Conservation (phyloP, 441 rosid species). For the Codiaeum variegatum region DNA sequence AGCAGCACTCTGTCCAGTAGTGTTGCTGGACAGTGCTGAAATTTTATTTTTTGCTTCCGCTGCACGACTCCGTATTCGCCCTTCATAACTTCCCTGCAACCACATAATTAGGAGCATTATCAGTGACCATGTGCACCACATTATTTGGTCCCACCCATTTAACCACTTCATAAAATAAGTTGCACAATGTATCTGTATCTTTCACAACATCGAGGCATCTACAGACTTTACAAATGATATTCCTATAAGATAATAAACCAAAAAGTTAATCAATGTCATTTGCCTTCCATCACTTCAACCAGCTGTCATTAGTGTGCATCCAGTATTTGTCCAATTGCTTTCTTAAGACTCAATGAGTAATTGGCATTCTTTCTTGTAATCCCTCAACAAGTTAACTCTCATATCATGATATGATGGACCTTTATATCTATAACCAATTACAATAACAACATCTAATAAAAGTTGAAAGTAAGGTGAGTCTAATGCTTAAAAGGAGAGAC, state of each 20-base stretch:
- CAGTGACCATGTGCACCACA: conserved; percentile 12
- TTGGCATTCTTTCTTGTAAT: not conserved
- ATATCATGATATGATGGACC: not conserved
- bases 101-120: conserved; percentile 17
- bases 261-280: not conserved
- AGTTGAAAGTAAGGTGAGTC: not conserved
- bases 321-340: not conserved
- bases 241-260: conserved; percentile 9
- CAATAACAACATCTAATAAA: not conserved
- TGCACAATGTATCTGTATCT: not conserved
- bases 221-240: conserved; percentile 14
- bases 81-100: not conserved
- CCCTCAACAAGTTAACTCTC: not conserved
- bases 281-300: not conserved
- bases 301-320: not conserved
- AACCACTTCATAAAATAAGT: not conserved
- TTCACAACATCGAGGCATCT: conserved; percentile 16
- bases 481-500: too few relatives aligned
- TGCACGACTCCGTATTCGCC: too few relatives aligned
- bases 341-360: not conserved
- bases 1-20: too few relatives aligned
- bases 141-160: not conserved
- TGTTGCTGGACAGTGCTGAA: too few relatives aligned
- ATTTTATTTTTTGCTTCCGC: too few relatives aligned
- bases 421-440: not conserved